These are phyloP conservation scores for Phytophthora cryptogea DNA, from an alignment of 352 stramenopile species.

Conservation along the genomic window DNA sequence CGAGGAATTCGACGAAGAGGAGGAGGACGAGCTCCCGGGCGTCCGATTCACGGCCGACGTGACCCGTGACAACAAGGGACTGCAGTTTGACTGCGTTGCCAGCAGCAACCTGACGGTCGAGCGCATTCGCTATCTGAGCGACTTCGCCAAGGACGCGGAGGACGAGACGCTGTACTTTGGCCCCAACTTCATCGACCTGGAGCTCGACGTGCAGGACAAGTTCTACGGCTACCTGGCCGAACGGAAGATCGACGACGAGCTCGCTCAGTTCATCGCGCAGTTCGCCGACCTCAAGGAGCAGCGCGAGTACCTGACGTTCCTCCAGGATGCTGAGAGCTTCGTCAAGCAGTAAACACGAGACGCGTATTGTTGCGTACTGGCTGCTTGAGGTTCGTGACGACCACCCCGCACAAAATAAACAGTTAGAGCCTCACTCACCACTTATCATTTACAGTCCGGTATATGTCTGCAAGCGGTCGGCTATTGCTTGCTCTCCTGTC, in stretches of 20 bases:
- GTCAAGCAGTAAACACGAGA: conserved; percentile 63
- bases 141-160: conserved; percentile 58
- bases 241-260: conserved; percentile 80
- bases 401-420: conserved; percentile 20
- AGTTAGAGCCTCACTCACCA: conserved; percentile 24
- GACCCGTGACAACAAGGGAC: conserved; percentile 67
- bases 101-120: conserved; percentile 84
- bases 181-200: conserved; percentile 81
- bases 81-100: conserved; percentile 84
- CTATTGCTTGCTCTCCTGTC: conserved; percentile 15
- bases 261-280: conserved; percentile 86
- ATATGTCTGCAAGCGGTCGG: conserved; percentile 2
- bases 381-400: conserved; percentile 13
- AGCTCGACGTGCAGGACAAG: conserved; percentile 84
- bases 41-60: conserved; percentile 82
- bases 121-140: conserved; percentile 67
- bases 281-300: conserved; percentile 88
- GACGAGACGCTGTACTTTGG: conserved; percentile 78
- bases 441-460: conserved; percentile 21
- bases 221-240: conserved; percentile 81
- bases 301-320: conserved; percentile 82
- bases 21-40: conserved; percentile 72
- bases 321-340: conserved; percentile 70
- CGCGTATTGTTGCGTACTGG: conserved; percentile 12
- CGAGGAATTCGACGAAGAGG: conserved; percentile 59